phyloP scores from a whole-genome alignment of 148 eudicot genomes.

The Rhododendron molle region DNA sequence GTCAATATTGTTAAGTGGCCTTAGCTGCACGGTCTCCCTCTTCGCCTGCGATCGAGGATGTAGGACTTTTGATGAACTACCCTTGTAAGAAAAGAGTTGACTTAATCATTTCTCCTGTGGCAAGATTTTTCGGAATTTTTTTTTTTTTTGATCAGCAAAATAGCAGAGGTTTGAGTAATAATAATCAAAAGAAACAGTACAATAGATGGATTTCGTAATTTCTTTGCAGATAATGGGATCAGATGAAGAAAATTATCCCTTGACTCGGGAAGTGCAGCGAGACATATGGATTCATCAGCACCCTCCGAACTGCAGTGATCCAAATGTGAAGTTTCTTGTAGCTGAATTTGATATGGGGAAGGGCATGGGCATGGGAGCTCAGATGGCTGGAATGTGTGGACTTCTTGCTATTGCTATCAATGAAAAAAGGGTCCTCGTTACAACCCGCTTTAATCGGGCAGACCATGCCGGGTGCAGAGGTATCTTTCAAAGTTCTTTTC shows the following conservation, averaged over 20 bases:
- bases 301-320: constrained; percentile 64
- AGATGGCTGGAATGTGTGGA: constrained; percentile 87
- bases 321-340: constrained; percentile 67
- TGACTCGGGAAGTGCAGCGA: constrained; percentile 88
- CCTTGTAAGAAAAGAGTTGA: no score
- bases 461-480: constrained; percentile 94
- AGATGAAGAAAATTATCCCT: constrained; percentile 89
- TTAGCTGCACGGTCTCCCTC: no score
- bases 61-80: no score
- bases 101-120: no score
- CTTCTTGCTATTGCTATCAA: constrained; percentile 76
- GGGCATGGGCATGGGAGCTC: constrained; percentile 87
- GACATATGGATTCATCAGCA: constrained; percentile 98
- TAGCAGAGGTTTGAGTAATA: no score
- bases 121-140: no score
- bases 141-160: no score
- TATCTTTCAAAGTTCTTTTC: constrained; percentile 11
- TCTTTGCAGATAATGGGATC: constrained; percentile 61
- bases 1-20: no score
- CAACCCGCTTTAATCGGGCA: constrained; percentile 79
- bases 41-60: no score
- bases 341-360: constrained; percentile 83
- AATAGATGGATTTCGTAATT: no score
- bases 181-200: no score
- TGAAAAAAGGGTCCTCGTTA: constrained; percentile 75